Conservation (phyloP, 2,329 filamentous ascomycete genomes). For the Tolypocladium inflatum region DNA sequence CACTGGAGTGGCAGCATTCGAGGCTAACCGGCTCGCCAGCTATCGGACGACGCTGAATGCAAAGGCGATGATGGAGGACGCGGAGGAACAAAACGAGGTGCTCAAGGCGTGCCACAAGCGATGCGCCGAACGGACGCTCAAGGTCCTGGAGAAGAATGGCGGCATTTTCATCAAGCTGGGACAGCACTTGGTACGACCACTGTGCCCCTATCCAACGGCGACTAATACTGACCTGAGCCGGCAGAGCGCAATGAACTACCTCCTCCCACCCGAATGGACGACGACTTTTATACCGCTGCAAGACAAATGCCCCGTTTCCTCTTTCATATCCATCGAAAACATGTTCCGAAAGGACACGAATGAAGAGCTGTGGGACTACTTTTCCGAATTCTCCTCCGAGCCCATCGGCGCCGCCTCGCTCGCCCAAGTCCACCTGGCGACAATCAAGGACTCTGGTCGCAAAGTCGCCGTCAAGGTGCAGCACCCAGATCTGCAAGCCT, state of each 20-base stretch:
- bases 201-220: background rate
- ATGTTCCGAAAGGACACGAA: constrained; percentile 86
- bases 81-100: constrained; percentile 54
- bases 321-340: constrained; percentile 71
- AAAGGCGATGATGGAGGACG: constrained; percentile 51
- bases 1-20: background rate
- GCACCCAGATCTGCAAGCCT: constrained; percentile 81
- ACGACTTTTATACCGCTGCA: constrained; percentile 92
- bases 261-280: constrained; percentile 86
- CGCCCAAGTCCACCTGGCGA: constrained; percentile 88
- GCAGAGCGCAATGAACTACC: constrained; percentile 87
- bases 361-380: constrained; percentile 67
- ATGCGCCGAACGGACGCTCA: constrained; percentile 80
- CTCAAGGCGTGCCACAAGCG: constrained; percentile 82
- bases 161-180: constrained; percentile 98
- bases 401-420: constrained; percentile 91
- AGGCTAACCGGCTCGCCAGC: constrained; percentile 32
- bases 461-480: constrained; percentile 95
- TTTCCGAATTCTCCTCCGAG: constrained; percentile 69
- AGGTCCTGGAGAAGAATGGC: constrained; percentile 87
- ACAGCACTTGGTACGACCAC: constrained; percentile 63
- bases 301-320: constrained; percentile 90
- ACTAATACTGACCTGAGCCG: constrained; percentile 13
- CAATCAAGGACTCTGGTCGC: constrained; percentile 69
- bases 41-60: constrained; percentile 79